These are phyloP conservation scores for Afroboletus lepidellus DNA, from an alignment of 1,284 basidiomycete species.

Conservation along the genomic window DNA sequence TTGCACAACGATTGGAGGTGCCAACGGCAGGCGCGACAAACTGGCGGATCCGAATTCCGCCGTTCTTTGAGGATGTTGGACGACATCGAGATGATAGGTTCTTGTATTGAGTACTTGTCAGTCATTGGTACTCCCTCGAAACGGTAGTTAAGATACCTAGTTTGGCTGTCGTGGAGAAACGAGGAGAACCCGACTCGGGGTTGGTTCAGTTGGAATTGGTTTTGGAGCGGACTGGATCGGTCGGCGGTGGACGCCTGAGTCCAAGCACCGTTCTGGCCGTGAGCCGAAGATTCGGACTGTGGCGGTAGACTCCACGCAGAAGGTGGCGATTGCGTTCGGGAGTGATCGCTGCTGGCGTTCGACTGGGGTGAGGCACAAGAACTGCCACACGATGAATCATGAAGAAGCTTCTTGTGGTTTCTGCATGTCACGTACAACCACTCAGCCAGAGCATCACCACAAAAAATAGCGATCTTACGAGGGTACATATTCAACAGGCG, in stretches of 20 bases:
- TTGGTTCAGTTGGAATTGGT: slow-evolving; percentile 38
- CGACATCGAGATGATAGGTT: slow-evolving; percentile 71
- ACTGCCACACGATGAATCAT: slow-evolving; percentile 33
- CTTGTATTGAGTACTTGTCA: slow-evolving; percentile 39
- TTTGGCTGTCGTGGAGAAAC: slow-evolving; percentile 49
- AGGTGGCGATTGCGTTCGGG: slow-evolving; percentile 34
- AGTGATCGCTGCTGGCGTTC: slow-evolving; percentile 35
- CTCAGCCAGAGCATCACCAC: slow-evolving; percentile 16
- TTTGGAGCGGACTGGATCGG: slow-evolving; percentile 35
- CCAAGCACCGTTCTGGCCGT: slow-evolving; percentile 27
- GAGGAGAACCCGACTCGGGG: slow-evolving; percentile 56
- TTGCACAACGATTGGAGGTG: slow-evolving; percentile 78
- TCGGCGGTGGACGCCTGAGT: slow-evolving; percentile 25
- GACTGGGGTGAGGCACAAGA: slow-evolving; percentile 34
- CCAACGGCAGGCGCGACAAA: slow-evolving; percentile 77
- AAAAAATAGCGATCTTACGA: slow-evolving; percentile 24
- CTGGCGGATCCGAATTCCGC: slow-evolving; percentile 76
- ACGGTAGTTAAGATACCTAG: slow-evolving; percentile 40
- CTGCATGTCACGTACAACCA: slow-evolving; percentile 16
- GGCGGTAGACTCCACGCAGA: slow-evolving; percentile 32
- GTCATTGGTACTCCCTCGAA: slow-evolving; percentile 10
- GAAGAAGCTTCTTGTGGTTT: slow-evolving; percentile 33
- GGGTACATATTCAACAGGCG: slow-evolving; percentile 33
- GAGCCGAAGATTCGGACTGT: slow-evolving; percentile 30
- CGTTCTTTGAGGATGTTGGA: slow-evolving; percentile 77